phyloP scores from a whole-genome alignment of 768 basidiomycete genomes.

The Suillus tomentosus region DNA sequence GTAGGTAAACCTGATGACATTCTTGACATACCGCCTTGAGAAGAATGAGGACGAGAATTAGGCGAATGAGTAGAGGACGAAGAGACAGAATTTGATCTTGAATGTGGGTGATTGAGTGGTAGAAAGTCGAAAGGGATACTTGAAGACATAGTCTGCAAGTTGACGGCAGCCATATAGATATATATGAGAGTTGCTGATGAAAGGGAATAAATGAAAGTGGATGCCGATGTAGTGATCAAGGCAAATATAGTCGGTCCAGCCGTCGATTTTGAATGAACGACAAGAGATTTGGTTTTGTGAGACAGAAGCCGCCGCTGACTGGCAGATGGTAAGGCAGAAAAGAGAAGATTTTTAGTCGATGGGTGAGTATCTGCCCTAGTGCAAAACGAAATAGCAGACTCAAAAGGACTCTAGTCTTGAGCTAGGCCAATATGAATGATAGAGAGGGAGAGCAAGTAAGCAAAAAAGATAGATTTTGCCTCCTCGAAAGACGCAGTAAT shows the following conservation, averaged over 20 bases:
- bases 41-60: slow-evolving; percentile 76
- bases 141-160: slow-evolving; percentile 70
- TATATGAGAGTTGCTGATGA: slow-evolving; percentile 13
- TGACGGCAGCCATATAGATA: slow-evolving; percentile 66
- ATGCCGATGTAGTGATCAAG: slow-evolving; percentile 33
- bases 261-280: slow-evolving; percentile 33
- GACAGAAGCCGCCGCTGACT: neutral
- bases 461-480: slow-evolving; percentile 7
- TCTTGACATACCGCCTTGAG: slow-evolving; percentile 62
- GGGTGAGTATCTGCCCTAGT: slow-evolving; percentile 4
- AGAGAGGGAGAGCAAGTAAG: neutral
- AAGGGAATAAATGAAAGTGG: slow-evolving; percentile 38
- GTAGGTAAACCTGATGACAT: slow-evolving; percentile 53
- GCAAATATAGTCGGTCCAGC: slow-evolving; percentile 57
- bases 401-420: slow-evolving; percentile 1
- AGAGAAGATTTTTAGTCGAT: slow-evolving; percentile 6
- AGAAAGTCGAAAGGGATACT: slow-evolving; percentile 73
- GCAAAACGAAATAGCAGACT: slow-evolving; percentile 3
- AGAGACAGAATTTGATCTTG: slow-evolving; percentile 77
- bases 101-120: slow-evolving; percentile 62
- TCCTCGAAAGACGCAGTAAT: slow-evolving; percentile 6
- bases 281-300: neutral
- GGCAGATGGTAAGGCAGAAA: slow-evolving; percentile 2
- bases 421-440: slow-evolving; percentile 6
- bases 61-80: slow-evolving; percentile 75